A percentile compares a stretch with the other conserved stretches of the same genome.
phyloP scores from a whole-genome alignment of 2,329 filamentous ascomycete species.

The Chrysoporthe puriensis region DNA sequence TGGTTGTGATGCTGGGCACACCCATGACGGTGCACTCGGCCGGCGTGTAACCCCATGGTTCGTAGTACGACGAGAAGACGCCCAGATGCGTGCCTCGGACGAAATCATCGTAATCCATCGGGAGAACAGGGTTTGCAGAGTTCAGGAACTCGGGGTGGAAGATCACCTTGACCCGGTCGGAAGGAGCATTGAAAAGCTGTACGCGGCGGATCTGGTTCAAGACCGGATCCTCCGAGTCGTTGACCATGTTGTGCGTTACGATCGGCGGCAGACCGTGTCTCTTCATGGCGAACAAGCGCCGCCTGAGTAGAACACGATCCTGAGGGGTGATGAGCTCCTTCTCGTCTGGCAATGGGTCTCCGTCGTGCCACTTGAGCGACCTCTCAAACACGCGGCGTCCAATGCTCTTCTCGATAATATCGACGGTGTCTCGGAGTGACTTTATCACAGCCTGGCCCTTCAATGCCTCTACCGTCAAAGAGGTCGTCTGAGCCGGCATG shows the following conservation, averaged over 20 bases:
- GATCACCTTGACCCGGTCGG: slow-evolving; percentile 93
- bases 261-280: slow-evolving; percentile 87
- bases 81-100: slow-evolving; percentile 95
- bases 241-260: slow-evolving; percentile 98
- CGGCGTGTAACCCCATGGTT: slow-evolving; percentile 98
- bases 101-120: slow-evolving; percentile 97
- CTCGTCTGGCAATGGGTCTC: slow-evolving; percentile 90
- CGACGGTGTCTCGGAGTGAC: slow-evolving; percentile 88
- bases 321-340: slow-evolving; percentile 92
- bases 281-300: slow-evolving; percentile 96
- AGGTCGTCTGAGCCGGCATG: slow-evolving; percentile 96
- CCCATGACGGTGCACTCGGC: slow-evolving; percentile 99
- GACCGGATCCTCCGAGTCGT: slow-evolving; percentile 90
- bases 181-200: slow-evolving; percentile 94
- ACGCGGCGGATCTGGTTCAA: slow-evolving; percentile 95
- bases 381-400: slow-evolving; percentile 94
- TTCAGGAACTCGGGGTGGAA: slow-evolving; percentile 99
- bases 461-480: slow-evolving; percentile 90
- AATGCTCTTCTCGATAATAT: slow-evolving; percentile 89
- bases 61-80: slow-evolving; percentile 97
- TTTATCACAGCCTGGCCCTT: slow-evolving; percentile 98
- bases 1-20: slow-evolving; percentile 96
- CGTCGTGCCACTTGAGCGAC: slow-evolving; percentile 93
- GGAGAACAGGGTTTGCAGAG: slow-evolving; percentile 91
- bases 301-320: slow-evolving; percentile 88